phyloP scores from a whole-genome alignment of 2,329 filamentous ascomycete genomes.

The Claviceps spartinae region DNA sequence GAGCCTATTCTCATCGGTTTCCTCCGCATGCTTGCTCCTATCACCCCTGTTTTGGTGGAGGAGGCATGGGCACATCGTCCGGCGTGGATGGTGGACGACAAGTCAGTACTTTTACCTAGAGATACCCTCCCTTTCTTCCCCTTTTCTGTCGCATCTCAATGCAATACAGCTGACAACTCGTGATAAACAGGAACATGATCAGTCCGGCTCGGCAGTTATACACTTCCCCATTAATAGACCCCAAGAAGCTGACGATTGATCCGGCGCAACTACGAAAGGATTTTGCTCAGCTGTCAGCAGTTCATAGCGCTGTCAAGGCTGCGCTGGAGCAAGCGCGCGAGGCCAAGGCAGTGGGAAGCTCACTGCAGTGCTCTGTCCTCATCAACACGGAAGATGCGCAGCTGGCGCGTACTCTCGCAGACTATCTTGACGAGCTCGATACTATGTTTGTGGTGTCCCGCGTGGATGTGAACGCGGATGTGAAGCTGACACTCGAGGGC shows the following conservation, averaged over 20 bases:
- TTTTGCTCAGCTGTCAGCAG: slow-evolving; percentile 34
- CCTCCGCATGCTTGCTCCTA: slow-evolving; percentile 64
- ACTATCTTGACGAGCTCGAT: slow-evolving; percentile 39
- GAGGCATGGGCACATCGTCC: slow-evolving; percentile 77
- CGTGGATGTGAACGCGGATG: slow-evolving; percentile 42
- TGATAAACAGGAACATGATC: slow-evolving; percentile 12
- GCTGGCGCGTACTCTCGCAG: slow-evolving; percentile 22
- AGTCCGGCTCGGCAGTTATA: slow-evolving; percentile 36
- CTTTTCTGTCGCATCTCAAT: not conserved
- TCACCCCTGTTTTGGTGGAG: slow-evolving; percentile 73
- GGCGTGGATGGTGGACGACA: slow-evolving; percentile 40
- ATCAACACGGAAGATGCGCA: slow-evolving; percentile 31
- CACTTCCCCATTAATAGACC: slow-evolving; percentile 27
- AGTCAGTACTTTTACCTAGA: slow-evolving; percentile 17
- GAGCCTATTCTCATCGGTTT: slow-evolving; percentile 58
- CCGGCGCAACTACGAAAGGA: slow-evolving; percentile 27
- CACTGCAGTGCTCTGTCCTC: slow-evolving; percentile 61
- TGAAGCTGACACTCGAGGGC: slow-evolving; percentile 24
- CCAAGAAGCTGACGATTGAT: slow-evolving; percentile 23
- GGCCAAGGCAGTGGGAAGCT: slow-evolving; percentile 63
- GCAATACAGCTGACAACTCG: not conserved
- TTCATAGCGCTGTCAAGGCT: slow-evolving; percentile 56
- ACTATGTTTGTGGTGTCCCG: slow-evolving; percentile 57
- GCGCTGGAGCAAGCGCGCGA: slow-evolving; percentile 60
- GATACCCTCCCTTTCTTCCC: slow-evolving; percentile 5